Evolutionary conservation across 2,329 filamentous ascomycete species (phyloP).

Genomic region (Cladosporium cucumerinum): DNA sequence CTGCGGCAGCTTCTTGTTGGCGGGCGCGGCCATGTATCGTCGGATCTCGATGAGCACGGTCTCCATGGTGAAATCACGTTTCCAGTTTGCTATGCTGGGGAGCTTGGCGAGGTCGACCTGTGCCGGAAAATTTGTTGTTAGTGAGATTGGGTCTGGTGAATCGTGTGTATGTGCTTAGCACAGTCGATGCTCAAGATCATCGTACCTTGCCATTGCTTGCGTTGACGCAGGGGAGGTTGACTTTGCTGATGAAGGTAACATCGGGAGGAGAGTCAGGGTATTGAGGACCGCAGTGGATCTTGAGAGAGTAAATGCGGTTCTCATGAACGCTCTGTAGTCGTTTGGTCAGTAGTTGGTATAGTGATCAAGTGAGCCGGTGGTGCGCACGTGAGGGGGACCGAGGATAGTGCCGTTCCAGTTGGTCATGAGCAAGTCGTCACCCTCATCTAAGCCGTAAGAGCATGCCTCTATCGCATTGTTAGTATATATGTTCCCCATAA

Average conservation of each 20-base stretch:
- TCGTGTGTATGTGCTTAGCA: neutral
- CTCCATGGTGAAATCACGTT: constrained; percentile 91
- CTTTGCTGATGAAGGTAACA: constrained; percentile 87
- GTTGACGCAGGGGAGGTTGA: constrained; percentile 96
- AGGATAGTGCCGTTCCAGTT: constrained; percentile 99
- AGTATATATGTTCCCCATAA: constrained; percentile 12
- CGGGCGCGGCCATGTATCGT: constrained; percentile 88
- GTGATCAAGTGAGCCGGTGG: neutral
- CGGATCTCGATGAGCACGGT: constrained; percentile 79
- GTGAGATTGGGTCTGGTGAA: neutral
- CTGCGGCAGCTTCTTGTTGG: constrained; percentile 93
- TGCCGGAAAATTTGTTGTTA: neutral
- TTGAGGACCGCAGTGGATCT: constrained; percentile 86
- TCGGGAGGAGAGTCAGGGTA: constrained; percentile 88
- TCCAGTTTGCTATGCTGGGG: constrained; percentile 85
- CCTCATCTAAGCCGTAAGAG: constrained; percentile 92
- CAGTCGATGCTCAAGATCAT: neutral
- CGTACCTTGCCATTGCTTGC: constrained; percentile 68
- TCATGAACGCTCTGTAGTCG: constrained; percentile 77
- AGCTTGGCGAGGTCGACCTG: constrained; percentile 80
- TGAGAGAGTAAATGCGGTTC: constrained; percentile 97
- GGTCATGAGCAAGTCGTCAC: constrained; percentile 92
- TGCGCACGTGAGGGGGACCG: constrained; percentile 84
- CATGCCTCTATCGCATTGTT: constrained; percentile 68
- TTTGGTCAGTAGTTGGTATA: neutral